phyloP scores from a whole-genome alignment of 2,329 filamentous ascomycete genomes.

The Diatrype stigma region DNA sequence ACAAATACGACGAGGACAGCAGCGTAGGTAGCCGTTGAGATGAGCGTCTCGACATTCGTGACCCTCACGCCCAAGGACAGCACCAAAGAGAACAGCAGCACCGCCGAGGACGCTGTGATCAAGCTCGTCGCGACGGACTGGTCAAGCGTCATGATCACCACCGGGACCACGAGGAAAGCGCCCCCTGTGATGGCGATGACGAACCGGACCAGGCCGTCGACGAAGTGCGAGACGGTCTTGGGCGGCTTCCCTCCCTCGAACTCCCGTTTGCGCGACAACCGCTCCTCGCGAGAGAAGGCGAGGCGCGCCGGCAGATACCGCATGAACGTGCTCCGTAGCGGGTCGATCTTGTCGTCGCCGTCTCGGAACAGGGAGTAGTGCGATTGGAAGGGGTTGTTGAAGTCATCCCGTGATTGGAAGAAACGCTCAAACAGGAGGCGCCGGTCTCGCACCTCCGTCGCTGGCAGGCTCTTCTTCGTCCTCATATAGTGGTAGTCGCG shows the following conservation, averaged over 20 bases:
- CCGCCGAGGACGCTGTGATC: background rate
- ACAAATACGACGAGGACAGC: slow-evolving; percentile 16
- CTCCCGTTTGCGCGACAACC: background rate
- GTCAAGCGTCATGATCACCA: slow-evolving; percentile 1
- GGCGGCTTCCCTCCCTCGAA: background rate
- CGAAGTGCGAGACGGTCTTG: background rate
- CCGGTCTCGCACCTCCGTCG: too few species aligned
- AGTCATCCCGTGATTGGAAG: too few species aligned
- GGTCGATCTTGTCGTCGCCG: too few species aligned
- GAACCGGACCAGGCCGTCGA: slow-evolving; percentile 1
- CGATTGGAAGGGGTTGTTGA: too few species aligned
- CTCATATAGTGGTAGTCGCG: too few species aligned
- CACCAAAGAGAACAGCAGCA: background rate
- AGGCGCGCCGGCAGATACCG: background rate
- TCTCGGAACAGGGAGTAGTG: too few species aligned
- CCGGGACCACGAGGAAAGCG: background rate
- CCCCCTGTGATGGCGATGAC: background rate
- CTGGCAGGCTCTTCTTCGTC: too few species aligned
- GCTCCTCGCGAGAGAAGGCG: background rate
- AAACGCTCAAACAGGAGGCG: too few species aligned
- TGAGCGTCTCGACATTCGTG: background rate
- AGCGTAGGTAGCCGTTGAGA: slow-evolving; percentile 13
- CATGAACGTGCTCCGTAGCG: background rate
- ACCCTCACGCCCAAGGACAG: background rate
- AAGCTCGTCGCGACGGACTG: background rate